Evolutionary conservation across 129 eudicot species (phyloP), one percentile per base, ranked within the genome.

Genomic region (Artemisia tridentata): DNA sequence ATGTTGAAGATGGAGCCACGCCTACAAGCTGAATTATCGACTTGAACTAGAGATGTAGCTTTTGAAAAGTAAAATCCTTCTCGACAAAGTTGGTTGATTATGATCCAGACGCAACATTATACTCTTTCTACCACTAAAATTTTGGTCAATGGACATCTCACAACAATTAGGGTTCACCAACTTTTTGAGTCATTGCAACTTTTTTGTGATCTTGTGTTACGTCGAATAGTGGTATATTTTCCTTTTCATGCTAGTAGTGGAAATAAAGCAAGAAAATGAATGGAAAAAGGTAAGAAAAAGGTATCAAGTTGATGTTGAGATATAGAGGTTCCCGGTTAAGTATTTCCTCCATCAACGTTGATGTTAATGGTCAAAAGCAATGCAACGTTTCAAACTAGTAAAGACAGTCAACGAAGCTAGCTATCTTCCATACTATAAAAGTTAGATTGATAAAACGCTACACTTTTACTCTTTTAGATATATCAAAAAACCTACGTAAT

Each of bases 351-450:
- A 20, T 29, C 34, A 62, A 31, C 20, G 29, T 29, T 27, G 51
- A 19, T 49, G 63, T 62, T 10, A 63, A 61, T 48, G 46, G 50
- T 72, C 49, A 6, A 72, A 48, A 45, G 49, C 69, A 25, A 60
- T 6, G 43, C 43, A 34, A 34, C 43, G 43, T 34, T 48, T 47
- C 50, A 23, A 72, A 46, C 13, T 60, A 50, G 14, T 9, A 60
- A 72, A 47, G 49, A 61, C 48, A 27, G 48, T 60, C 76, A 72
- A 72, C 67, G 48, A 21, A 23, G 59, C 56, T 41, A 55, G 14
- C 53, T 41, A 6, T 15, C 15, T 15, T 18, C 27, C 63, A 72
- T 9, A 62, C 59, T 27, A 29, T 18, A 10, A 59, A 21, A 11
- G 49, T 34, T 8, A 19, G 51, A 16, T n/a, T 1, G 23, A 3